Evolutionary conservation across 148 eudicot genomes (phyloP).

Genomic region (Limonium bicolor): DNA sequence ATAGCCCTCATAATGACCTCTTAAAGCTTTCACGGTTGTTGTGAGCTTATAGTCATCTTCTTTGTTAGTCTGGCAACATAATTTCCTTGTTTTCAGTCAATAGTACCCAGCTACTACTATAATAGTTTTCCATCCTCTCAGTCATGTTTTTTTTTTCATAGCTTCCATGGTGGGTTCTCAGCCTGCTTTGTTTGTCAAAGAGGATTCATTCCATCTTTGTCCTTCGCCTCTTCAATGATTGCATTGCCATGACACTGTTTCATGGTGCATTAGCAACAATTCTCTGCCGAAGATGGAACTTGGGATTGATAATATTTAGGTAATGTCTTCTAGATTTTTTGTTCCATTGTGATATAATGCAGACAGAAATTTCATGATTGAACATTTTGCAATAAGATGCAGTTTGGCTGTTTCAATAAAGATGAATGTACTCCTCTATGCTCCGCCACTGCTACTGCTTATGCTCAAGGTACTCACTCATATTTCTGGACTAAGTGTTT

Average conservation of each 20-base stretch:
- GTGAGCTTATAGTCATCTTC: no score
- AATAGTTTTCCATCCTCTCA: no score
- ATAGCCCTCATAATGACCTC: no score
- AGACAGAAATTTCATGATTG: constrained; percentile 7
- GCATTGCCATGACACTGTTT: constrained; percentile 78
- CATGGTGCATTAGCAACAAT: constrained; percentile 63
- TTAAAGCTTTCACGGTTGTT: no score
- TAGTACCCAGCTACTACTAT: no score
- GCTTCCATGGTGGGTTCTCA: constrained; percentile 99
- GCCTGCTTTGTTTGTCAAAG: constrained; percentile 77
- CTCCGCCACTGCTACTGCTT: constrained; percentile 77
- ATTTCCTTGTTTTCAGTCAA: no score
- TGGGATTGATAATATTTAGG: constrained; percentile 90
- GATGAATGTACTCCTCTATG: constrained; percentile 98
- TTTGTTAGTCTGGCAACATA: no score
- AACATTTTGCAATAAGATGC: constrained; percentile 11
- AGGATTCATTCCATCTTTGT: constrained; percentile 90
- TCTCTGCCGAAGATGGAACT: constrained; percentile 67
- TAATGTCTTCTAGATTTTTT: constrained; percentile 6
- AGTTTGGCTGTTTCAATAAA: constrained; percentile 92
- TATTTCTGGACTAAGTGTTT: not conserved
- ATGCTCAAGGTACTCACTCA: constrained; percentile 55
- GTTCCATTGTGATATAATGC: not conserved
- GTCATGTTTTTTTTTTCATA: constrained; percentile 10
- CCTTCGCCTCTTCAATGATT: constrained; percentile 90